These are phyloP conservation scores for Chiua sp. DNA, from an alignment of 1,284 basidiomycete genomes.

Conservation along the genomic window DNA sequence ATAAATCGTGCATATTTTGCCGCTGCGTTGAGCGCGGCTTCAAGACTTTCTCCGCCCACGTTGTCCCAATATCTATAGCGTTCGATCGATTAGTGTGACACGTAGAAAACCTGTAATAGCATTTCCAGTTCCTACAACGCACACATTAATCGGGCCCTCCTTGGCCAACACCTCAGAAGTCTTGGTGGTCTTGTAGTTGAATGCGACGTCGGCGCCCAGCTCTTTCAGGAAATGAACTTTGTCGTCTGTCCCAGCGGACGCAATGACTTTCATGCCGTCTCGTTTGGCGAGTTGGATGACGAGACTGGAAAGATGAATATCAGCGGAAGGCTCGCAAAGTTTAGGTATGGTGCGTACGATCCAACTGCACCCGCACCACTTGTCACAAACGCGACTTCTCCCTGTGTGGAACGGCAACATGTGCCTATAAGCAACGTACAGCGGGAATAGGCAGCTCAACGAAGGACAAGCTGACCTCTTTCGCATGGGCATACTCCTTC, in stretches of 20 bases:
- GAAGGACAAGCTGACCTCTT: constrained; percentile 8
- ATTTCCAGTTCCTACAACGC: not conserved
- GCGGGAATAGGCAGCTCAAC: no score
- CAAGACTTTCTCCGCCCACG: constrained; percentile 72
- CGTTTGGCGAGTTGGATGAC: constrained; percentile 37
- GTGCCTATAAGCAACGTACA: not conserved
- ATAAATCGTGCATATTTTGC: constrained; percentile 56
- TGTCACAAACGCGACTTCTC: constrained; percentile 11
- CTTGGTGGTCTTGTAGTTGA: constrained; percentile 39
- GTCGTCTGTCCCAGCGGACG: constrained; percentile 40
- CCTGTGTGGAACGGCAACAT: not conserved
- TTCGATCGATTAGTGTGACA: no score
- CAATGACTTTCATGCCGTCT: constrained; percentile 42
- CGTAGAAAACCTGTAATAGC: no score
- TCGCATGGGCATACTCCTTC: constrained; percentile 17
- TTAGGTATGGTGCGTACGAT: not conserved
- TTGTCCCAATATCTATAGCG: constrained; percentile 54
- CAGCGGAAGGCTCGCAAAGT: not conserved
- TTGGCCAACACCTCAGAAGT: constrained; percentile 20
- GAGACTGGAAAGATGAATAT: not conserved
- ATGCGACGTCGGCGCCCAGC: constrained; percentile 40
- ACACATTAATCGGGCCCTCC: constrained; percentile 11
- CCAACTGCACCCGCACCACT: constrained; percentile 16
- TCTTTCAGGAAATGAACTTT: constrained; percentile 41
- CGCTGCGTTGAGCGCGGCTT: constrained; percentile 59